A percentile compares a stretch with the other conserved stretches of the same genome.
Evolutionary conservation across 495 filamentous ascomycete genomes (phyloP).

Genomic region (Barbatosphaeria neglecta): DNA sequence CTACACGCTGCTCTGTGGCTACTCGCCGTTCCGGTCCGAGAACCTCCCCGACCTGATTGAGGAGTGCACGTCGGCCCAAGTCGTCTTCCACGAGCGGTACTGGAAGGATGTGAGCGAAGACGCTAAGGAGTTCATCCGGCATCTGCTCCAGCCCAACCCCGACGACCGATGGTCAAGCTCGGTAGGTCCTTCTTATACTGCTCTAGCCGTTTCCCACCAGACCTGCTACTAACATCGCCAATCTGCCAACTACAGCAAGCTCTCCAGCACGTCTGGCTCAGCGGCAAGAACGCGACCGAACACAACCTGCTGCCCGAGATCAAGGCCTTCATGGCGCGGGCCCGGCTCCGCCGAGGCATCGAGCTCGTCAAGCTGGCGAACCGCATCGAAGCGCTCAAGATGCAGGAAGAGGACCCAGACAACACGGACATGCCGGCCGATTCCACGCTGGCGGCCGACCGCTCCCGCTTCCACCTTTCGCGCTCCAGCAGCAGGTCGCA

Average conservation of each 20-base stretch:
- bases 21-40: slow-evolving; percentile 94
- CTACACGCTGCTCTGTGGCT: slow-evolving; percentile 97
- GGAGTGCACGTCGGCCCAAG: slow-evolving; percentile 77
- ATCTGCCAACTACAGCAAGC: slow-evolving; percentile 57
- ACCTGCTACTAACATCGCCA: slow-evolving; percentile 5
- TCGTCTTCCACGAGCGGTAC: slow-evolving; percentile 96
- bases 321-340: slow-evolving; percentile 82
- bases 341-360: slow-evolving; percentile 84
- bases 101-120: slow-evolving; percentile 96
- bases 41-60: slow-evolving; percentile 89
- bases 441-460: slow-evolving; percentile 51
- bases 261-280: slow-evolving; percentile 80
- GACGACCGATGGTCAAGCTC: slow-evolving; percentile 67
- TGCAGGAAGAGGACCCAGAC: slow-evolving; percentile 83
- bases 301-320: slow-evolving; percentile 97
- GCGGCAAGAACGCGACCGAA: slow-evolving; percentile 77
- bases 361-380: slow-evolving; percentile 95
- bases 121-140: slow-evolving; percentile 87
- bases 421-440: slow-evolving; percentile 48
- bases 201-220: neutral
- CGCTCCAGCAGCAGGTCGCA: neutral
- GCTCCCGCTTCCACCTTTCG: slow-evolving; percentile 17
- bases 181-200: slow-evolving; percentile 28
- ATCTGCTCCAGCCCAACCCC: slow-evolving; percentile 68
- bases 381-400: slow-evolving; percentile 92